Base-by-base conservation (phyloP, 1,284 basidiomycete genomes). In the Pholiota adiposa region DNA sequence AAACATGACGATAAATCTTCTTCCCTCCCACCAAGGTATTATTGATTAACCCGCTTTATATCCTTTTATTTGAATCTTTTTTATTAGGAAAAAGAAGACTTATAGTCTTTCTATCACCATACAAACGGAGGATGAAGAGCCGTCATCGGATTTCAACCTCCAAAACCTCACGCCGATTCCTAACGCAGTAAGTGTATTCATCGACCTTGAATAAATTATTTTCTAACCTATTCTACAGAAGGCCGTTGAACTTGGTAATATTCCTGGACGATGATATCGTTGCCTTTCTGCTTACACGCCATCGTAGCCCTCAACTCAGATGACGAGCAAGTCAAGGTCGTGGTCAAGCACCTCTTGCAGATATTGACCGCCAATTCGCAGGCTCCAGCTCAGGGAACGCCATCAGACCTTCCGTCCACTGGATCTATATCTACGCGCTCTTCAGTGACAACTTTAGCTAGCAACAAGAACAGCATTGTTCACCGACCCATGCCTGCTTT, bases 281-380 rank as follows among this genome's bases (percentile, higher is more conserved):
- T 16, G 6, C 7, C 7, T 9, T 1, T 25, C 1, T 40, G 4
- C 34, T 27, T 6, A 27, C n/a, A 23, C 12, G 1, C 18, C 6
- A 1, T 9, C 12, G 23, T 46, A 55, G 54, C 46, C 12, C 44
- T 56, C 46, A 41, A 51, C 34, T 36, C 55, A 1, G 16, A 29
- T 16, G 54, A 59, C 48, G 56, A 62, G 29, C 55, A 59, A 21
- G 54, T 62, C n/a, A 57, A 59, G 34, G 54, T 40, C 21, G 48
- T 56, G 14, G 36, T 62, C 19, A 54, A 58, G 38, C 36, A 43
- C 40, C 36, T 58, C 2, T 38, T 56, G n/a, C 12, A 40, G 21
- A 18, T 56, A 16, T 31, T 60, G 18, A 38, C 53, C 3, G 18
- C 34, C 38, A 51, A 55, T 19, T 21, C 52, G 7, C 12, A 18